These are phyloP conservation scores for Zalaria sp. DNA, from an alignment of 2,329 filamentous ascomycete genomes.

Conservation along the genomic window DNA sequence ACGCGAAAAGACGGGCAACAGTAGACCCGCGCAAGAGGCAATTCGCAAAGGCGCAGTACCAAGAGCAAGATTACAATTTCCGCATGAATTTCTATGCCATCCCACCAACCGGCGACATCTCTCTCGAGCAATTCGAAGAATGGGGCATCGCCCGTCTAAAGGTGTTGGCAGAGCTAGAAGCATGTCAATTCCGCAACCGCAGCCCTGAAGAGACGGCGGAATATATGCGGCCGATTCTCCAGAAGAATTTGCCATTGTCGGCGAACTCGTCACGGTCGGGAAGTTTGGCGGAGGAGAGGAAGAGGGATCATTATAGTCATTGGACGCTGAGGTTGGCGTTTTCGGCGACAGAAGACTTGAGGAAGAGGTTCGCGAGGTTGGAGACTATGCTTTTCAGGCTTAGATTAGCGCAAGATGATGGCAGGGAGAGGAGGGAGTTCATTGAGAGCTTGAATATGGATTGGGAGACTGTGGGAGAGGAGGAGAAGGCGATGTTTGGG, in stretches of 20 bases:
- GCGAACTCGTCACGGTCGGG: conserved; percentile 52
- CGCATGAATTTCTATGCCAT: conserved; percentile 84
- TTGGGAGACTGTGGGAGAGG: conserved; percentile 69
- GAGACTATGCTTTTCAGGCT: conserved; percentile 84
- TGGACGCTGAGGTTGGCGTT: conserved; percentile 94
- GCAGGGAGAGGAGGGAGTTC: conserved; percentile 59
- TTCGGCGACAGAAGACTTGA: conserved; percentile 76
- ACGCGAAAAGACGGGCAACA: conserved; percentile 59
- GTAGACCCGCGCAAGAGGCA: conserved; percentile 75
- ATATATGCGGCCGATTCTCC: conserved; percentile 74
- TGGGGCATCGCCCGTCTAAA: conserved; percentile 91
- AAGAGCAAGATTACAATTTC: conserved; percentile 65
- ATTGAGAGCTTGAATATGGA: conserved; percentile 64
- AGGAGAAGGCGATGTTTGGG: conserved; percentile 58
- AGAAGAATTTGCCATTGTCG: conserved; percentile 73
- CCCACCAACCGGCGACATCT: conserved; percentile 86
- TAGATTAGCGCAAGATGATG: conserved; percentile 64
- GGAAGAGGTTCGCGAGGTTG: conserved; percentile 70
- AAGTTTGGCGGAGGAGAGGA: conserved; percentile 55
- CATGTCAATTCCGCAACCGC: conserved; percentile 90
- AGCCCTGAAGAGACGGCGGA: conserved; percentile 63
- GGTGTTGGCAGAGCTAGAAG: conserved; percentile 78
- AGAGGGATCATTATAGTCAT: conserved; percentile 95
- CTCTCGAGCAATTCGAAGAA: conserved; percentile 93
- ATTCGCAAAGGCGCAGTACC: conserved; percentile 64